Base-by-base conservation (phyloP, 345 rosid species). In the Mallotus nudiflorus region DNA sequence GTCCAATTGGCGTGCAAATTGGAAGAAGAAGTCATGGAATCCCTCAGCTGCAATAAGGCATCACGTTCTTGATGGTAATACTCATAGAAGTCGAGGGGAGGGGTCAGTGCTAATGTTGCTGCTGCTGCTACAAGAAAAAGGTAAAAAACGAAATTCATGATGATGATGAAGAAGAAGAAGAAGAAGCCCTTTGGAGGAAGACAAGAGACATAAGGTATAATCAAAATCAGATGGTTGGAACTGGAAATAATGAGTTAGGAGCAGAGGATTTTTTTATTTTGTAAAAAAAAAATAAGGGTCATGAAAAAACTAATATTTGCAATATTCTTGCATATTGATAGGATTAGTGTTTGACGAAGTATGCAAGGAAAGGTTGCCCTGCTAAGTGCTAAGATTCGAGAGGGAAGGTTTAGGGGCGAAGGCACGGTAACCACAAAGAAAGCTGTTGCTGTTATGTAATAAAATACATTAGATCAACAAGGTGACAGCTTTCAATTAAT, bases 1-100 rank as follows among this genome's bases (percentile, higher is more conserved):
- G 86, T 80, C 91, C 91, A 87, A 18, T 62, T 73, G 8, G 24
- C 28, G 24, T 82, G 80, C 77, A 83, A 60, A 45, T 75, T 59
- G 1, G 31, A 61, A 29, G 80, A 45, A 16, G 82, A 78, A 61
- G 20, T 37, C 24, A 80, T 10, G 7, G 81, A 81, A 61, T 83
- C 84, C 57, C 86, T 82, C 1, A 87, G 46, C 72, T 52, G 74
- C 67, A 85, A 55, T 81, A 87, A 54, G 0, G 77, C 87, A 42
- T 75, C 66, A 51, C 77, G 60, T 55, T 87, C 88, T 12, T 22
- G 63, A 13, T 83, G 81, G 29, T 81, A 72, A 70, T 62, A 67
- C 27, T 61, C 71, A 31, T 28, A 16, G 10, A 45, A 45, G 24
- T 52, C 5, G 48, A 31, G 9, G 40, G 66, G 52, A 62, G 42